Evolutionary conservation across 768 basidiomycete species (phyloP).

Genomic region (Omphalotus guepiniiformis): DNA sequence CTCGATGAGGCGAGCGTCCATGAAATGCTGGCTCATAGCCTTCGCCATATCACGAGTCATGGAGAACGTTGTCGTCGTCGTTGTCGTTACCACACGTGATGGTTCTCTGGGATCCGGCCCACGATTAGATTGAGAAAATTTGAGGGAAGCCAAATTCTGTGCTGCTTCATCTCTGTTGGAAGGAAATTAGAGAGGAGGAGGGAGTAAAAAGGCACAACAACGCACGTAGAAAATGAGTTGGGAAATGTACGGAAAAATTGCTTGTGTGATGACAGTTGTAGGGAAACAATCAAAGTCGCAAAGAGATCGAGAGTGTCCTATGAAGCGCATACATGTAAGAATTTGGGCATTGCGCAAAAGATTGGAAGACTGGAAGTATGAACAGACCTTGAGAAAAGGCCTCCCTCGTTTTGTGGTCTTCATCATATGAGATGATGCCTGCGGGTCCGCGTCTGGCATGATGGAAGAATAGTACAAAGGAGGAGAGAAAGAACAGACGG

Average conservation of each 20-base stretch:
- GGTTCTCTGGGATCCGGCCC: constrained; percentile 98
- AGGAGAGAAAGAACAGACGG: constrained; percentile 17
- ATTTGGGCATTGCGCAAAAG: constrained; percentile 9
- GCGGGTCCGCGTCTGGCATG: constrained; percentile 42
- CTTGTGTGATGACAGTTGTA: constrained; percentile 83
- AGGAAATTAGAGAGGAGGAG: constrained; percentile 9
- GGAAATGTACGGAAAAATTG: constrained; percentile 95
- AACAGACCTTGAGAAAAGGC: constrained; percentile 82
- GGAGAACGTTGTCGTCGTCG: constrained; percentile 98
- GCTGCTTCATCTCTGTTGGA: constrained; percentile 87
- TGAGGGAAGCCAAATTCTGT: constrained; percentile 87
- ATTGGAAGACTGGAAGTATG: constrained; percentile 12
- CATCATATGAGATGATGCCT: constrained; percentile 91
- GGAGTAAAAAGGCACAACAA: constrained; percentile 18
- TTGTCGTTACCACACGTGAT: constrained; percentile 96
- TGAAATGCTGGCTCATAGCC: constrained; percentile 99
- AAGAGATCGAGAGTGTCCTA: constrained; percentile 99
- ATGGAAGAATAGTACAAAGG: constrained; percentile 18
- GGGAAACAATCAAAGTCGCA: constrained; percentile 92
- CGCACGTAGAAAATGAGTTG: constrained; percentile 94
- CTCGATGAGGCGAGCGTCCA: constrained; percentile 97
- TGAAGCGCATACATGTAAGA: neutral
- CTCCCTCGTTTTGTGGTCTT: constrained; percentile 95
- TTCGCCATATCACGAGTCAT: constrained; percentile 99
- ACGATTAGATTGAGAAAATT: constrained; percentile 98